Evolutionary conservation across 805 yeast species (phyloP).

Genomic region (Saccharomyces kudriavzevii): DNA sequence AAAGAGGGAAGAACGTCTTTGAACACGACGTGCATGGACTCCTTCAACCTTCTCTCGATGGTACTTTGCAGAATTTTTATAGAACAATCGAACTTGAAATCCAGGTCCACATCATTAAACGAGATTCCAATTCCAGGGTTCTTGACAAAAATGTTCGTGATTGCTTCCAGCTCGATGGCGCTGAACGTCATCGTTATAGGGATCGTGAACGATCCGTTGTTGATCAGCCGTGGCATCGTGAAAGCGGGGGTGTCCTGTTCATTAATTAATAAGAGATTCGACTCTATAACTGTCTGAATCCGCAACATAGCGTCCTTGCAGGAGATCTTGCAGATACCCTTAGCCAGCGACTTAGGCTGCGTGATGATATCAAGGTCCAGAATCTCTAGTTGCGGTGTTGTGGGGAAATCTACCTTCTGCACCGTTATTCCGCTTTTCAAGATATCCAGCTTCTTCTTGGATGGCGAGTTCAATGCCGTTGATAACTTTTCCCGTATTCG

Average conservation of each 20-base stretch:
- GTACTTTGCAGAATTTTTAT: constrained; percentile 29
- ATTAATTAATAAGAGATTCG: constrained; percentile 26
- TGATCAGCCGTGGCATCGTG: constrained; percentile 27
- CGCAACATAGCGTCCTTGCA: constrained; percentile 28
- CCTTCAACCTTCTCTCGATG: constrained; percentile 29
- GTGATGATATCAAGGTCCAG: constrained; percentile 28
- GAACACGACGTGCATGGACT: constrained; percentile 28
- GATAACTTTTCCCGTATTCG: constrained; percentile 24
- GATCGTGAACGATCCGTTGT: constrained; percentile 29
- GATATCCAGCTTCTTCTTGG: constrained; percentile 12
- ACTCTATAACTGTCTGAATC: constrained; percentile 30
- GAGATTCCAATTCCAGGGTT: constrained; percentile 29
- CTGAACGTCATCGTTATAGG: constrained; percentile 31
- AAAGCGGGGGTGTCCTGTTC: constrained; percentile 24
- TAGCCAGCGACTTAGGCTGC: constrained; percentile 27
- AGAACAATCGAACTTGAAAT: constrained; percentile 31
- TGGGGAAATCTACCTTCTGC: constrained; percentile 24
- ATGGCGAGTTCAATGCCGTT: constrained; percentile 18
- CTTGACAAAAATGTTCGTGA: constrained; percentile 29
- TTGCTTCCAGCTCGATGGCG: constrained; percentile 29
- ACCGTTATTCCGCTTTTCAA: constrained; percentile 28
- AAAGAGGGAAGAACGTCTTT: constrained; percentile 30
- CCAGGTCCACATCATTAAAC: constrained; percentile 32
- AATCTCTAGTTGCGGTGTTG: constrained; percentile 28
- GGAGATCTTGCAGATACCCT: constrained; percentile 30